Evolutionary conservation across 805 yeast species (phyloP).

Genomic region (Middelhovenomyces tepae): DNA sequence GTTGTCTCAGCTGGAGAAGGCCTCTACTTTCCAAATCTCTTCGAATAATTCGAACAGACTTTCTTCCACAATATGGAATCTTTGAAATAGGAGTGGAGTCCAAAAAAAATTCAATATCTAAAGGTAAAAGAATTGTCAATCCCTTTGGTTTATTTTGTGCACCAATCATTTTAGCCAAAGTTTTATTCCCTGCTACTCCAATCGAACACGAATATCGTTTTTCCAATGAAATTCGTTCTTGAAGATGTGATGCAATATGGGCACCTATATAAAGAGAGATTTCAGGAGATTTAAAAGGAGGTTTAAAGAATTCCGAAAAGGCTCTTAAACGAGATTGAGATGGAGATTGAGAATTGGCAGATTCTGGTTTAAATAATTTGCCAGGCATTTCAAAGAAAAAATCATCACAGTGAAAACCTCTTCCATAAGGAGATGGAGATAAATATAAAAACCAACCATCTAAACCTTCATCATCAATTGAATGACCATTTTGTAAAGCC

Average conservation of each 20-base stretch:
- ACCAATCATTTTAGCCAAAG: conserved; percentile 25
- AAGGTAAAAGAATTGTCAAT: conserved; percentile 21
- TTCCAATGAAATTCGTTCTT: conserved; percentile 19
- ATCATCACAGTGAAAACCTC: conserved; percentile 16
- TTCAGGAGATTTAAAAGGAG: no score
- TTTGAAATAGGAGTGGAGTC: conserved; percentile 8
- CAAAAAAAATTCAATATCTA: conserved; percentile 17
- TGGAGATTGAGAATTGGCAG: no score
- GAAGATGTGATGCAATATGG: conserved; percentile 19
- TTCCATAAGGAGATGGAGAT: neutral
- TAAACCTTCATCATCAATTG: conserved; percentile 12
- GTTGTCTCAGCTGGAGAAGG: neutral
- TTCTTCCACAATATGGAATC: conserved; percentile 24
- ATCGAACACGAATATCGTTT: conserved; percentile 24
- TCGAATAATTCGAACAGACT: conserved; percentile 11
- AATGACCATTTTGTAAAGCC: no score
- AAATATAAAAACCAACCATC: conserved; percentile 12
- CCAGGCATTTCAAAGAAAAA: conserved; percentile 23
- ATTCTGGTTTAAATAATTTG: conserved; percentile 16
- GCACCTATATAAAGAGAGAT: conserved; percentile 20
- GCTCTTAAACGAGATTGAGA: no score
- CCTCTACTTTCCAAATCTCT: neutral
- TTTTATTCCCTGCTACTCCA: conserved; percentile 23
- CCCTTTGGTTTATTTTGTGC: conserved; percentile 25
- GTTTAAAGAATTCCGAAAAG: neutral